Conservation (phyloP, 2,329 filamentous ascomycete genomes). For the Clonostachys rhizophaga region DNA sequence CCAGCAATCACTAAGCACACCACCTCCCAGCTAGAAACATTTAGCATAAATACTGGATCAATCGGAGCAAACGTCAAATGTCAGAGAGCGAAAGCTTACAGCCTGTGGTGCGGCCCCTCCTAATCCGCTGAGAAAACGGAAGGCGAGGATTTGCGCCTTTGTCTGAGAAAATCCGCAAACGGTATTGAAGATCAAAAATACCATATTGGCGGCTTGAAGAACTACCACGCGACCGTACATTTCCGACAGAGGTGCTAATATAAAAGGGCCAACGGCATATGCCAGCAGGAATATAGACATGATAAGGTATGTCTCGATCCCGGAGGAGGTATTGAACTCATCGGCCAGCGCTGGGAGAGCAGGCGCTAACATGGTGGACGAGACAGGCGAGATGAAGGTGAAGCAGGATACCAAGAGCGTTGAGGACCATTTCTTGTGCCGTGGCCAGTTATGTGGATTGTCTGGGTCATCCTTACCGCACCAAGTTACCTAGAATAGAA, state of each 20-base stretch:
- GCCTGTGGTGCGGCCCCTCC: slow-evolving; percentile 41
- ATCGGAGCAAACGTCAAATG: neutral
- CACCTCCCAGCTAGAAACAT: slow-evolving; percentile 29
- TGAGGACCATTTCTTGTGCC: slow-evolving; percentile 22
- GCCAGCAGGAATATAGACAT: slow-evolving; percentile 58
- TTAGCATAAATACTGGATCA: neutral
- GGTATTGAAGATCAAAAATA: slow-evolving; percentile 51
- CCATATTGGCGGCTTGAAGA: slow-evolving; percentile 36
- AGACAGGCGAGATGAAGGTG: slow-evolving; percentile 52
- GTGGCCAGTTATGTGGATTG: slow-evolving; percentile 41
- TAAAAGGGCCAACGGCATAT: slow-evolving; percentile 45
- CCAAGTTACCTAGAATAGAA: slow-evolving; percentile 28
- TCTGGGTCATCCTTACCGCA: slow-evolving; percentile 32
- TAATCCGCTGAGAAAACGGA: slow-evolving; percentile 42
- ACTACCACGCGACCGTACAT: slow-evolving; percentile 40
- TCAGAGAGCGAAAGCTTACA: slow-evolving; percentile 10
- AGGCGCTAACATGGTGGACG: slow-evolving; percentile 43
- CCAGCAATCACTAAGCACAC: slow-evolving; percentile 42
- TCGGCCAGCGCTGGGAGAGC: slow-evolving; percentile 34
- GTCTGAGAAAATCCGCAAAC: slow-evolving; percentile 43
- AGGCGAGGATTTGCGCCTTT: slow-evolving; percentile 38
- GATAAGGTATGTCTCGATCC: slow-evolving; percentile 41
- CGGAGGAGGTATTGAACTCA: slow-evolving; percentile 36
- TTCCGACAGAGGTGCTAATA: slow-evolving; percentile 48
- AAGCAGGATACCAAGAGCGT: slow-evolving; percentile 28